These are phyloP conservation scores for Diplodia mutila DNA, from an alignment of 2,329 filamentous ascomycete species.

Conservation along the genomic window DNA sequence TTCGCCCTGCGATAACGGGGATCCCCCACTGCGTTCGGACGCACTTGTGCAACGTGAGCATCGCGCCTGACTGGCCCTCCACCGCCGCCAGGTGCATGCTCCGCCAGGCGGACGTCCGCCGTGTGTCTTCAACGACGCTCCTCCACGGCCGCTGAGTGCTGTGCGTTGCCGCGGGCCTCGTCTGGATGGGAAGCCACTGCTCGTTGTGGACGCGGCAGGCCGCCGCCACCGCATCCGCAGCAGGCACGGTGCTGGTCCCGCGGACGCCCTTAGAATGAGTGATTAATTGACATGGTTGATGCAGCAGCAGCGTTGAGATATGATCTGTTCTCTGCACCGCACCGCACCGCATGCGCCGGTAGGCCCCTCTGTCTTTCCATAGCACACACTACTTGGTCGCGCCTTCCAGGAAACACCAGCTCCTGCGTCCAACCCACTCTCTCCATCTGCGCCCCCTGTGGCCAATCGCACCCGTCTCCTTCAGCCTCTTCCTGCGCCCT, in stretches of 20 bases:
- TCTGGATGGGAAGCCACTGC: background rate
- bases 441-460: background rate
- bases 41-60: conserved; percentile 8
- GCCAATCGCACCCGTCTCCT: conserved; percentile 15
- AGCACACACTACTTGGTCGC: conserved; percentile 18
- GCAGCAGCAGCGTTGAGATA: conserved; percentile 19
- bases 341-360: conserved; percentile 12
- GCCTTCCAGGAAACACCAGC: conserved; percentile 19
- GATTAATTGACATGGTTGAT: conserved; percentile 23
- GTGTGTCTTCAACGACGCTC: conserved; percentile 3
- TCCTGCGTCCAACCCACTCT: conserved; percentile 10
- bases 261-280: background rate
- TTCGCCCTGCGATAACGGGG: conserved; percentile 6
- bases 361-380: background rate
- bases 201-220: background rate
- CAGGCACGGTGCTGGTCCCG: background rate
- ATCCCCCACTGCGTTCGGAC: conserved; percentile 15
- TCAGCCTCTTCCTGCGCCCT: conserved; percentile 19
- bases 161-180: background rate
- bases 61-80: conserved; percentile 1
- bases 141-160: background rate
- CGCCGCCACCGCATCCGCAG: background rate
- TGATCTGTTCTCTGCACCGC: conserved; percentile 17
- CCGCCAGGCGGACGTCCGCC: conserved; percentile 10
- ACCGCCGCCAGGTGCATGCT: background rate